Conservation (phyloP, 2,329 filamentous ascomycete species). For the Aphanocladium album region DNA sequence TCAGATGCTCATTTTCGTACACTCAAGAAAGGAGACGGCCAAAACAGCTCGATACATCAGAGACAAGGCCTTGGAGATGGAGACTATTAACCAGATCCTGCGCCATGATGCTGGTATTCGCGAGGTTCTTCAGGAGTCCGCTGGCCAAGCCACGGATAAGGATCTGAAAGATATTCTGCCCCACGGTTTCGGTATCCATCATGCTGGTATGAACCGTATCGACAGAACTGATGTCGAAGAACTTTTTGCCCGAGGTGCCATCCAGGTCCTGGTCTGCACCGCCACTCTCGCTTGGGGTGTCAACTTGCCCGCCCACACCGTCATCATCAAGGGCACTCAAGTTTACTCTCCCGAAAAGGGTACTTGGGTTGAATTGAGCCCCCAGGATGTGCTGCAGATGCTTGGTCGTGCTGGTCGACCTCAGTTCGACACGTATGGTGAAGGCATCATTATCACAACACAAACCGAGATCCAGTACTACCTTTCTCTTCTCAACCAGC, state of each 20-base stretch:
- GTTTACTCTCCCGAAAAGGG: constrained; percentile 98
- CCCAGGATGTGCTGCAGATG: constrained; percentile 98
- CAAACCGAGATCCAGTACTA: constrained; percentile 97
- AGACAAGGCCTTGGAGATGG: constrained; percentile 94
- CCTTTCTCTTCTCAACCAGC: constrained; percentile 91
- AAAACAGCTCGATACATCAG: constrained; percentile 96
- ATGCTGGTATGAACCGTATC: constrained; percentile 93
- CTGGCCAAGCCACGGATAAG: constrained; percentile 73
- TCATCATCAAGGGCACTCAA: constrained; percentile 98
- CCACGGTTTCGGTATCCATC: constrained; percentile 96
- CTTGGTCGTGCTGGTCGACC: constrained; percentile 93
- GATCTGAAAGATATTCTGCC: constrained; percentile 92
- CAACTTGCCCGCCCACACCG: constrained; percentile 93
- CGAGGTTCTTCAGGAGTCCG: constrained; percentile 81
- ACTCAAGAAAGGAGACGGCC: constrained; percentile 95
- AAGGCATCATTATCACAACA: constrained; percentile 97
- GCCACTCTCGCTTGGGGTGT: constrained; percentile 99
- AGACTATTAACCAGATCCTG: constrained; percentile 93
- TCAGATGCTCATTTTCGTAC: constrained; percentile 98
- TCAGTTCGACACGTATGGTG: constrained; percentile 95
- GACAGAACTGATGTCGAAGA: constrained; percentile 95
- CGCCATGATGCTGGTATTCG: constrained; percentile 87
- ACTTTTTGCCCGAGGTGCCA: constrained; percentile 82
- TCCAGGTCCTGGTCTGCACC: constrained; percentile 94
- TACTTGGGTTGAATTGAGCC: constrained; percentile 95